Conservation (phyloP, 805 yeast species). For the Saturnispora zaruensis region DNA sequence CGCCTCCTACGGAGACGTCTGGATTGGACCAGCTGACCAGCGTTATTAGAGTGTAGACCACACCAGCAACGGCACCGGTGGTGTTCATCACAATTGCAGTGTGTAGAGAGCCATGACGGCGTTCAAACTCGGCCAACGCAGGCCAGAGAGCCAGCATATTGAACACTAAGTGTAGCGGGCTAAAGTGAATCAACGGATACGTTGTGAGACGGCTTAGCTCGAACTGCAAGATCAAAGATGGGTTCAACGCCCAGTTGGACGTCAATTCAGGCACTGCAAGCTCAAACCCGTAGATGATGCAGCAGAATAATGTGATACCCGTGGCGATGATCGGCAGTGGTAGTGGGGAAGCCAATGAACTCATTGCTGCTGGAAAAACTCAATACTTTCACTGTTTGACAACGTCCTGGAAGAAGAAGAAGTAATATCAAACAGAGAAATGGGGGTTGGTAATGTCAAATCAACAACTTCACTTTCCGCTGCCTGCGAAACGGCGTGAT, state of each 20-base stretch:
- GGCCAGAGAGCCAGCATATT: slow-evolving; percentile 51
- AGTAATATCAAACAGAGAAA: neutral
- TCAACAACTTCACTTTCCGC: neutral
- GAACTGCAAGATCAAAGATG: slow-evolving; percentile 43
- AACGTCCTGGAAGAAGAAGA: neutral
- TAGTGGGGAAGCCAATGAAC: neutral
- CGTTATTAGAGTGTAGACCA: slow-evolving; percentile 53
- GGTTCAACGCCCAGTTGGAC: slow-evolving; percentile 38
- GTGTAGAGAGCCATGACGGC: slow-evolving; percentile 70
- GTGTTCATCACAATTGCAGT: slow-evolving; percentile 75
- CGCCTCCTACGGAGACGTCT: slow-evolving; percentile 54
- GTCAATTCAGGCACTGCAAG: neutral
- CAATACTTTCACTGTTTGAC: neutral
- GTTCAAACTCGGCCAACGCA: slow-evolving; percentile 59
- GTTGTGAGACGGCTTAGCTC: slow-evolving; percentile 52
- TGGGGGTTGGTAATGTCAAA: neutral
- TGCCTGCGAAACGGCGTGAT: neutral
- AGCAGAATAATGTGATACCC: slow-evolving; percentile 6
- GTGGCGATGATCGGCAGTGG: slow-evolving; percentile 11
- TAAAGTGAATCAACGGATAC: slow-evolving; percentile 64
- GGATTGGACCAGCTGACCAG: slow-evolving; percentile 41
- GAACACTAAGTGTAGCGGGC: slow-evolving; percentile 49
- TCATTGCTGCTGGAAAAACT: slow-evolving; percentile 5
- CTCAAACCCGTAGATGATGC: neutral
- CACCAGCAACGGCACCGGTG: slow-evolving; percentile 59